Evolutionary conservation across 768 basidiomycete genomes (phyloP).

Genomic region (Termitomyces sp.): DNA sequence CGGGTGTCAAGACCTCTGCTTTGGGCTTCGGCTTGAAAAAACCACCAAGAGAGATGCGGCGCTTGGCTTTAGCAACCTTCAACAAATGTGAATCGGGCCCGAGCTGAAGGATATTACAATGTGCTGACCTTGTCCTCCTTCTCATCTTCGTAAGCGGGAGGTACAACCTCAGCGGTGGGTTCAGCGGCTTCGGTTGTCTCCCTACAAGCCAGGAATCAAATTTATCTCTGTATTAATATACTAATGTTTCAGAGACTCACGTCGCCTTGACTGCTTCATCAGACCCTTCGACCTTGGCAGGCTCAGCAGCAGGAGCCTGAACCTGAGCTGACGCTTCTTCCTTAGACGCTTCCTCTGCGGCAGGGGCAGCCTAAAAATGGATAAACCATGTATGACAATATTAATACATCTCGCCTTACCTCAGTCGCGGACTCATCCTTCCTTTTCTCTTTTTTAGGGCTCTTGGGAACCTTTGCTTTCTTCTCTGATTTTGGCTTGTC

Average conservation of each 20-base stretch:
- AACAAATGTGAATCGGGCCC: neutral
- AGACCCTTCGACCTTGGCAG: constrained; percentile 41
- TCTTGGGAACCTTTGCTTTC: constrained; percentile 65
- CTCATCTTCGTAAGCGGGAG: constrained; percentile 28
- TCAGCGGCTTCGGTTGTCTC: constrained; percentile 36
- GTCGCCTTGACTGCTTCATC: constrained; percentile 69
- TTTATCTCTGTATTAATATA: neutral
- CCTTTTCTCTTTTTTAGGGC: constrained; percentile 80
- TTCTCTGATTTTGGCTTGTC: constrained; percentile 58
- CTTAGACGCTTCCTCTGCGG: constrained; percentile 28
- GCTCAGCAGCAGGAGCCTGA: constrained; percentile 24
- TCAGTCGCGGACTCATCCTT: constrained; percentile 55
- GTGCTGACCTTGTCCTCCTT: constrained; percentile 34
- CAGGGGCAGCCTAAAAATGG: constrained; percentile 27
- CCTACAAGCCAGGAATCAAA: constrained; percentile 16
- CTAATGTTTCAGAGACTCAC: constrained; percentile 29
- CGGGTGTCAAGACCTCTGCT: constrained; percentile 55
- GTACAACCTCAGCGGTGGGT: constrained; percentile 29
- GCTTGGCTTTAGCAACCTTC: constrained; percentile 62
- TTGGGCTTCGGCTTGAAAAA: constrained; percentile 79
- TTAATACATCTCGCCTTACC: constrained; percentile 27
- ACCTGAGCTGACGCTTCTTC: constrained; percentile 26
- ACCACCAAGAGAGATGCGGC: constrained; percentile 81
- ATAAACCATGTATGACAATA: neutral
- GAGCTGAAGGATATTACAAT: neutral